phyloP scores from a whole-genome alignment of 768 basidiomycete genomes.

The Mycena belliarum region DNA sequence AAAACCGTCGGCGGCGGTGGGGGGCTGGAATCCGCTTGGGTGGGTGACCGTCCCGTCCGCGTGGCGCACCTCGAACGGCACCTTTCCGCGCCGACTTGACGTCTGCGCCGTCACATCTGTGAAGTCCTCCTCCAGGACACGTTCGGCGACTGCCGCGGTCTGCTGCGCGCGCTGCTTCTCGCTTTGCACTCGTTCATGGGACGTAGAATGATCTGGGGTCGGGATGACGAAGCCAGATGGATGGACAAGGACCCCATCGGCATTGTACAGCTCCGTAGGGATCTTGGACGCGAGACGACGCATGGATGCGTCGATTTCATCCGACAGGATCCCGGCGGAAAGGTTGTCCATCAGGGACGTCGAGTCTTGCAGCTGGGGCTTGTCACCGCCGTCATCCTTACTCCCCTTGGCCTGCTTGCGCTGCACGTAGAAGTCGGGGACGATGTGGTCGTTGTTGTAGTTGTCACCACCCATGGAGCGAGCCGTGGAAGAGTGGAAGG shows the following conservation, averaged over 20 bases:
- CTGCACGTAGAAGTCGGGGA: slow-evolving; percentile 6
- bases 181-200: neutral
- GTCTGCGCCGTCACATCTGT: slow-evolving; percentile 25
- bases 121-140: slow-evolving; percentile 33
- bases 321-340: slow-evolving; percentile 3
- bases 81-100: slow-evolving; percentile 32
- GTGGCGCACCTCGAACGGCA: slow-evolving; percentile 42
- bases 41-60: slow-evolving; percentile 40
- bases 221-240: slow-evolving; percentile 10
- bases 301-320: slow-evolving; percentile 4
- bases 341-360: neutral
- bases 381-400: neutral
- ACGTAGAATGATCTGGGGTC: neutral
- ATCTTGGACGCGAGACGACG: slow-evolving; percentile 2
- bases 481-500: slow-evolving; percentile 10
- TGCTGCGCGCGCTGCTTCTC: slow-evolving; percentile 19
- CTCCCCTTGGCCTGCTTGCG: neutral
- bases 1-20: slow-evolving; percentile 41
- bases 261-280: neutral
- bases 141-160: slow-evolving; percentile 31
- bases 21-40: slow-evolving; percentile 45
- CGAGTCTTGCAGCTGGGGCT: neutral
- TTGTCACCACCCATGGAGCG: slow-evolving; percentile 19
- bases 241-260: slow-evolving; percentile 2
- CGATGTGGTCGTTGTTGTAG: slow-evolving; percentile 24